These are phyloP conservation scores for Phialemoniopsis sp. DNA, from an alignment of 2,329 filamentous ascomycete species.

Conservation along the genomic window DNA sequence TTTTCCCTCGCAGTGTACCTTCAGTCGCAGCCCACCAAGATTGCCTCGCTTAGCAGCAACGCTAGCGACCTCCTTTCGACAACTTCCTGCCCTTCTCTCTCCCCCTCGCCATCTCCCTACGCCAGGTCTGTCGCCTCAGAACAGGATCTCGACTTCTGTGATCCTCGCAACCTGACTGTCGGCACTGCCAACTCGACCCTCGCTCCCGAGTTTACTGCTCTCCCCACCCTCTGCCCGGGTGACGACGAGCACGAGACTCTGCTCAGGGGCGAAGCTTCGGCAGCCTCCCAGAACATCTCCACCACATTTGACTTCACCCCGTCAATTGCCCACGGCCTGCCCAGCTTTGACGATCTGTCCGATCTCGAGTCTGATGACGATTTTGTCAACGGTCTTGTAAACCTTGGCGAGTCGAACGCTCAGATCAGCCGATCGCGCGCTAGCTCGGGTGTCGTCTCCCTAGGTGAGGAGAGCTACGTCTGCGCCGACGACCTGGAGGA, in stretches of 20 bases:
- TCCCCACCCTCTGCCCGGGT: slow-evolving; percentile 56
- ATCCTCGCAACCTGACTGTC: slow-evolving; percentile 85
- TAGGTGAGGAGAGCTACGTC: slow-evolving; percentile 75
- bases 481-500: slow-evolving; percentile 73
- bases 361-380: slow-evolving; percentile 91
- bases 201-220: slow-evolving; percentile 59
- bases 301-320: slow-evolving; percentile 49
- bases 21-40: slow-evolving; percentile 31
- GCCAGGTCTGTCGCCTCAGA: slow-evolving; percentile 66
- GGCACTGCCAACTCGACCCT: slow-evolving; percentile 45
- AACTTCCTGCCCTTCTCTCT: slow-evolving; percentile 73
- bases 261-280: slow-evolving; percentile 44
- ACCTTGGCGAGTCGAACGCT: slow-evolving; percentile 48
- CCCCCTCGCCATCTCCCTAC: slow-evolving; percentile 79
- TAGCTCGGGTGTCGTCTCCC: slow-evolving; percentile 61
- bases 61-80: slow-evolving; percentile 67
- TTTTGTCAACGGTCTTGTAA: slow-evolving; percentile 70
- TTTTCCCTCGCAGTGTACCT: slow-evolving; percentile 38
- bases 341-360: slow-evolving; percentile 79
- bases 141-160: slow-evolving; percentile 79
- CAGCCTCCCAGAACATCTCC: slow-evolving; percentile 28
- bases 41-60: slow-evolving; percentile 59
- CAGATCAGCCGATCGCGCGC: slow-evolving; percentile 66
- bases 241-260: slow-evolving; percentile 52
- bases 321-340: slow-evolving; percentile 54